A percentile compares a stretch with the other conserved stretches of the same genome.
Conservation (phyloP, 352 stramenopile species). For the Pythium oligandrum region DNA sequence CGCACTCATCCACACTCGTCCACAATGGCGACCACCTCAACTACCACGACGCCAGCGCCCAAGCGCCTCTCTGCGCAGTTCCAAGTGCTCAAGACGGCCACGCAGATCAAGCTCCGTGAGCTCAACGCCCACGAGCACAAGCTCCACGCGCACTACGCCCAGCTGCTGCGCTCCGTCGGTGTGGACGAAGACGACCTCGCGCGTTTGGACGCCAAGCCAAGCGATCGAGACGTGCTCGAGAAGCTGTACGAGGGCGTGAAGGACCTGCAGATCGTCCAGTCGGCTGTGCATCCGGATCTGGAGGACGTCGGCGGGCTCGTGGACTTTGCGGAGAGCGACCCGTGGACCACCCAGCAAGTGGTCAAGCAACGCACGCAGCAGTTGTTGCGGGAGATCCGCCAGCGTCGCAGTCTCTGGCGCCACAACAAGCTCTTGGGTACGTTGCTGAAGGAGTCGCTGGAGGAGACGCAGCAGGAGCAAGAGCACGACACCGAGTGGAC, state of each 20-base stretch:
- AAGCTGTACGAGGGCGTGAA: slow-evolving; percentile 12
- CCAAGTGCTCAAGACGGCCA: slow-evolving; percentile 17
- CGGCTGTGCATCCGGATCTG: slow-evolving; percentile 7
- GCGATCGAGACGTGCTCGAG: not conserved
- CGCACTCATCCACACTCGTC: no score
- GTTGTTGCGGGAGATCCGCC: slow-evolving; percentile 9
- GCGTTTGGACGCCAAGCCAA: no score
- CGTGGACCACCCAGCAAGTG: slow-evolving; percentile 8
- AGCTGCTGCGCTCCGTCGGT: not conserved
- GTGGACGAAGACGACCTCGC: not conserved
- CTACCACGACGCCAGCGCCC: not conserved
- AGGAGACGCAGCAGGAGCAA: slow-evolving; percentile 17
- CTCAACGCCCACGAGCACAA: slow-evolving; percentile 13
- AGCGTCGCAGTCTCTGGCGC: slow-evolving; percentile 10
- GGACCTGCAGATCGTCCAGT: slow-evolving; percentile 12
- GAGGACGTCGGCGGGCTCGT: slow-evolving; percentile 10
- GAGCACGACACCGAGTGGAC: slow-evolving; percentile 5
- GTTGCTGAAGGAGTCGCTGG: slow-evolving; percentile 9
- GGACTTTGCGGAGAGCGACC: slow-evolving; percentile 10
- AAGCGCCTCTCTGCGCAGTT: slow-evolving; percentile 4
- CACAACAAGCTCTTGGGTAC: slow-evolving; percentile 15
- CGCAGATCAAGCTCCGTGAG: slow-evolving; percentile 18
- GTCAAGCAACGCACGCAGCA: slow-evolving; percentile 3
- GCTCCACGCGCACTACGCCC: slow-evolving; percentile 8
- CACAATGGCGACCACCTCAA: not conserved